Percentiles rank a stretch among this genome's conserved stretches.
phyloP scores from a whole-genome alignment of 306 rosid species.

The Medicago lupulina region DNA sequence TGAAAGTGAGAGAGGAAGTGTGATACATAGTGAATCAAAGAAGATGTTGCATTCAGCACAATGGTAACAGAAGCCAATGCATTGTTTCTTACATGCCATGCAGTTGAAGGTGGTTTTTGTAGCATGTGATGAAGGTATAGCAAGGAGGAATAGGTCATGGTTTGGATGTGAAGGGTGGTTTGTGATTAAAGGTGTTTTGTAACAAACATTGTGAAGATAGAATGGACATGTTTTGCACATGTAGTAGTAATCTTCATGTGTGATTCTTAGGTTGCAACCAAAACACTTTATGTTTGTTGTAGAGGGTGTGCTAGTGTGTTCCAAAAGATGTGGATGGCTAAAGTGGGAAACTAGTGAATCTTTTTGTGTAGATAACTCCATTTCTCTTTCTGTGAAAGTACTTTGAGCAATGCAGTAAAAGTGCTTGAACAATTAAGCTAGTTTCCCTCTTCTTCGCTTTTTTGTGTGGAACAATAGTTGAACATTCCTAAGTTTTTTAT shows the following conservation, averaged over 20 bases:
- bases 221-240: constrained; percentile 55
- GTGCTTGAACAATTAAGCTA: neutral
- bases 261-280: constrained; percentile 55
- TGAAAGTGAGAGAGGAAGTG: constrained; percentile 52
- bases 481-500: constrained; percentile 15
- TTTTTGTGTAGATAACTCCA: constrained; percentile 38
- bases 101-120: constrained; percentile 39
- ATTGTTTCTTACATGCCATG: constrained; percentile 46
- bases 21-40: constrained; percentile 53
- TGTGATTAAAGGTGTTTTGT: constrained; percentile 53
- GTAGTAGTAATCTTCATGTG: constrained; percentile 45
- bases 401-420: neutral
- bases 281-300: constrained; percentile 43
- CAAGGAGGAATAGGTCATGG: constrained; percentile 54
- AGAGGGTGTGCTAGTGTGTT: constrained; percentile 35
- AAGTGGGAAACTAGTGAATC: constrained; percentile 55
- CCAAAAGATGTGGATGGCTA: constrained; percentile 65
- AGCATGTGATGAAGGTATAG: constrained; percentile 35
- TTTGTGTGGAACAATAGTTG: constrained; percentile 17
- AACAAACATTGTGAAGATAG: constrained; percentile 56
- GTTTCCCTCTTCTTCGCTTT: constrained; percentile 4
- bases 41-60: constrained; percentile 55
- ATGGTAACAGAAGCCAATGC: constrained; percentile 52
- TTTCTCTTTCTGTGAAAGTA: constrained; percentile 15
- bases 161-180: constrained; percentile 58